Evolutionary conservation across 345 rosid species (phyloP), one percentile per base, ranked within the genome.

Genomic region (Salix brachista): DNA sequence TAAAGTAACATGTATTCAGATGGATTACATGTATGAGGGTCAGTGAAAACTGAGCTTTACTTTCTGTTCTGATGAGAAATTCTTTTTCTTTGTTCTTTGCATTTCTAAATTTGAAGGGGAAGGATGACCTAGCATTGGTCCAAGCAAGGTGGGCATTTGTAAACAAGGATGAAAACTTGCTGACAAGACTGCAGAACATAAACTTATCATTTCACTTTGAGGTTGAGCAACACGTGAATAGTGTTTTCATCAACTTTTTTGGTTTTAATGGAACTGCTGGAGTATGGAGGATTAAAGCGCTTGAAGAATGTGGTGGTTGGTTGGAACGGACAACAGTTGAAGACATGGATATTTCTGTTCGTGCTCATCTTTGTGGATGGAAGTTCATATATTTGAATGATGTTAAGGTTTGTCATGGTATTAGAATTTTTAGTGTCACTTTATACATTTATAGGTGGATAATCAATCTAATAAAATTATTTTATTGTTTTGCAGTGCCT

Each of bases 251-350:
- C 44, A 93, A 90, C 83, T 93, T 93, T 76, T 93, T 93, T 81
- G 98, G 98, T 75, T 93, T 93, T 71, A 93, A 93, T 60, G 97
- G 97, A 80, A 93, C 97, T 77, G 97, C 96, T 76, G 97, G 97
- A 65, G 97, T 94, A 6, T 94, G 98, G 98, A 89, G 98, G 78
- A 90, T 89, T 73, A 90, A 89, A 81, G 98, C 98, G 50, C 88
- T 94, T 0, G 94, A 91, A 84, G 94, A 94, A 1, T 92, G 92
- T 78, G 98, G 98, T 28, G 98, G 98, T n/a, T 94, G 98, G 98
- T 74, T 94, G 78, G 98, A 92, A 36, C 80, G 97, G 70, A 94
- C 98, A 75, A 92, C 98, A 0, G 98, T 94, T 37, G 97, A 92
- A 83, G 97, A 94, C 84, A 94, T 94, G 98, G 98, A 94, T 84